Evolutionary conservation across 768 basidiomycete genomes (phyloP).

Genomic region (Hygrophorus pudorinus): DNA sequence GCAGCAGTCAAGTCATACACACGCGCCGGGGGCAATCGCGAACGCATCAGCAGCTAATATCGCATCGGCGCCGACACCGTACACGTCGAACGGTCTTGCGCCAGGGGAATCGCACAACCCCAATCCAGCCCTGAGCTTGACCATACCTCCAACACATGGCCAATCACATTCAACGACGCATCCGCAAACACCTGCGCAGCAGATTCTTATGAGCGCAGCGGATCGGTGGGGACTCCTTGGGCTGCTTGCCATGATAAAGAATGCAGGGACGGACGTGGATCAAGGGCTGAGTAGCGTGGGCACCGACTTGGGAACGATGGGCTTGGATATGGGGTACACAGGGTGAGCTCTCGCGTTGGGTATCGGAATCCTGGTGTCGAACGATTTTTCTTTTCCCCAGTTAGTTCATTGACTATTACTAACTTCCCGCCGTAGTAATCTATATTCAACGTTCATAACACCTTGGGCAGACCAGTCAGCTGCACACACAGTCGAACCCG

Average conservation of each 20-base stretch:
- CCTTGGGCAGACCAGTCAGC: constrained; percentile 92
- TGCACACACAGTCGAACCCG: constrained; percentile 80
- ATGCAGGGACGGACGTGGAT: constrained; percentile 65
- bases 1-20: constrained; percentile 10
- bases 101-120: constrained; percentile 24
- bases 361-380: background rate
- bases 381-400: background rate
- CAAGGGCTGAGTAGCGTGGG: constrained; percentile 76
- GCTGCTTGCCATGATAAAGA: constrained; percentile 80
- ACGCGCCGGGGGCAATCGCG: constrained; percentile 19
- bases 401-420: background rate
- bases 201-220: constrained; percentile 84
- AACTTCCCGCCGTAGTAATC: constrained; percentile 37
- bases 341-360: constrained; percentile 43
- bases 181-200: constrained; percentile 87
- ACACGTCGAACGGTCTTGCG: constrained; percentile 26
- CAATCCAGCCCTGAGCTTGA: constrained; percentile 28
- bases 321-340: constrained; percentile 75
- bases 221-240: constrained; percentile 92
- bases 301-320: constrained; percentile 86
- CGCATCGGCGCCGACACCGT: constrained; percentile 20
- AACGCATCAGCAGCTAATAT: constrained; percentile 12
- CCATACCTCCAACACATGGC: constrained; percentile 14
- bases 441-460: constrained; percentile 91
- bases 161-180: constrained; percentile 33